These are phyloP conservation scores for Stephanodiscus triporus DNA, from an alignment of 108 stramenopile species.

Conservation along the genomic window DNA sequence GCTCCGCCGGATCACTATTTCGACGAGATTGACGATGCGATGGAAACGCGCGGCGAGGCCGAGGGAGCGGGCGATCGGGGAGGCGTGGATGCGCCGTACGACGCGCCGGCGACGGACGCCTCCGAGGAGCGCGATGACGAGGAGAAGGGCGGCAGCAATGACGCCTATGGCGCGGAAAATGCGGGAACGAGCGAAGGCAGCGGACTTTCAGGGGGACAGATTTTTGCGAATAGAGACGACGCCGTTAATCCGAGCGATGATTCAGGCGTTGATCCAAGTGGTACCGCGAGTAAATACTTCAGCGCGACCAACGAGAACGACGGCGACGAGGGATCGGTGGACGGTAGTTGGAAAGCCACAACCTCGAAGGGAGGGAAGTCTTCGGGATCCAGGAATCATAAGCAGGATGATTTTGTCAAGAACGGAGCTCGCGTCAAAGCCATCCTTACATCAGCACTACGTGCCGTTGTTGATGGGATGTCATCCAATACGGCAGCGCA, in stretches of 20 bases:
- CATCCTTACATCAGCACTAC: slow-evolving; percentile 49
- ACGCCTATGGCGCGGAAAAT: slow-evolving; percentile 7
- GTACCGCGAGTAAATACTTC: neutral
- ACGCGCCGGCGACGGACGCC: neutral
- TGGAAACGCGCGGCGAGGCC: neutral
- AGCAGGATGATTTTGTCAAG: slow-evolving; percentile 58
- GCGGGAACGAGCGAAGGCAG: neutral
- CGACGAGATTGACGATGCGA: neutral
- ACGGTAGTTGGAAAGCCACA: neutral
- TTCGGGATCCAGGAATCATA: slow-evolving; percentile 20
- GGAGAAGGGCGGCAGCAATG: neutral
- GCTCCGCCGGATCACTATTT: no score
- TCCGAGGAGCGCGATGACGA: neutral
- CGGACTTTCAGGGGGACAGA: neutral
- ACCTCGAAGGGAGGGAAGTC: neutral
- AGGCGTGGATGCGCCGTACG: neutral
- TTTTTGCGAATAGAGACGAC: neutral
- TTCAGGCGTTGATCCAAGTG: slow-evolving; percentile 1
- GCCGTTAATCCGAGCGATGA: neutral
- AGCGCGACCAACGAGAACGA: neutral
- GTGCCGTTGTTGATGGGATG: slow-evolving; percentile 40
- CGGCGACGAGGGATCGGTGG: neutral
- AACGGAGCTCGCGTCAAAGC: slow-evolving; percentile 54
- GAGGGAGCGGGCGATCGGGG: neutral
- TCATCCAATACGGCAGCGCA: slow-evolving; percentile 2